phyloP scores from a whole-genome alignment of 208 protist species.

The Leishmania braziliensis region DNA sequence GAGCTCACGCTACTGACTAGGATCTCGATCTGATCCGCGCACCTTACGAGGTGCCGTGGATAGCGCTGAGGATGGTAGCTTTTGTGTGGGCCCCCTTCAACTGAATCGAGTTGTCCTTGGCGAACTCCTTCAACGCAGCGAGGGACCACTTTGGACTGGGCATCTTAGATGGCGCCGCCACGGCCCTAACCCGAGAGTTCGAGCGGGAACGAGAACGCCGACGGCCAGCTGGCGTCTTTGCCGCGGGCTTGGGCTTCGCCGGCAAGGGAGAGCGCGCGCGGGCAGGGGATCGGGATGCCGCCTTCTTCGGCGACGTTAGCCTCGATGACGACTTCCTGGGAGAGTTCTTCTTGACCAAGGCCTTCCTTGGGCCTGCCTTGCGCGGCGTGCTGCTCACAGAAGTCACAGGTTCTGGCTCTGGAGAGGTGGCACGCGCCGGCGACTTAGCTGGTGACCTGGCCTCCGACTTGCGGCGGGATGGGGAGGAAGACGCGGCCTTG shows the following conservation, averaged over 20 bases:
- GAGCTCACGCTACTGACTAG: neutral
- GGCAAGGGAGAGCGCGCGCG: slow-evolving; percentile 26
- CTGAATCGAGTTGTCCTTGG: slow-evolving; percentile 59
- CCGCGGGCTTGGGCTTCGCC: slow-evolving; percentile 19
- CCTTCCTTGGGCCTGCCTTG: slow-evolving; percentile 23
- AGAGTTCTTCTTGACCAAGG: slow-evolving; percentile 7
- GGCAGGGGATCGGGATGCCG: slow-evolving; percentile 20
- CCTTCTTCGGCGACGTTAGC: slow-evolving; percentile 1
- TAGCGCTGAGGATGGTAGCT: slow-evolving; percentile 64
- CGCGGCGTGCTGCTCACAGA: slow-evolving; percentile 9
- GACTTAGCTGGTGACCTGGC: slow-evolving; percentile 8
- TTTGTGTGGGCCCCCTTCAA: slow-evolving; percentile 51
- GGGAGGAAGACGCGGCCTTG: slow-evolving; percentile 1
- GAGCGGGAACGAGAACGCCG: slow-evolving; percentile 16
- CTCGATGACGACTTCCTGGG: slow-evolving; percentile 7
- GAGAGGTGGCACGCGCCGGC: slow-evolving; percentile 1
- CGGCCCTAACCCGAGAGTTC: neutral
- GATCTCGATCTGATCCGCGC: neutral
- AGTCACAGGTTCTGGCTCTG: neutral
- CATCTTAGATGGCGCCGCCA: slow-evolving; percentile 7
- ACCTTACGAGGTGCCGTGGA: slow-evolving; percentile 31
- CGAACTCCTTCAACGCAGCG: slow-evolving; percentile 61
- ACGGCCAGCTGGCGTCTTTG: slow-evolving; percentile 16
- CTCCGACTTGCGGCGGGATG: slow-evolving; percentile 9
- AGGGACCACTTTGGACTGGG: slow-evolving; percentile 73